phyloP scores from a whole-genome alignment of 2,329 filamentous ascomycete species.

The Penicillium janthinellum region DNA sequence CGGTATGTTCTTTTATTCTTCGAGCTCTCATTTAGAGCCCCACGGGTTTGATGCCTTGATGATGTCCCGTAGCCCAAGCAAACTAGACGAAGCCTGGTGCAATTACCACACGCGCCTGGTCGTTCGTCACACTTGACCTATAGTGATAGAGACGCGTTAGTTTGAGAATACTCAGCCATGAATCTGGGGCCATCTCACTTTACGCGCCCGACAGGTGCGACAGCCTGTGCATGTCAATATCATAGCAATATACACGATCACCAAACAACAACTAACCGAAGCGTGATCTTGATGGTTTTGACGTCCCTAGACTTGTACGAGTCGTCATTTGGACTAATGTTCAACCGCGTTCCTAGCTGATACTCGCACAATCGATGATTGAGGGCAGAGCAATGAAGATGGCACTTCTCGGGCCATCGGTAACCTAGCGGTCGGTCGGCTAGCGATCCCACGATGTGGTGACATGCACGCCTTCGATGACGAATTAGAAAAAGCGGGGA shows the following conservation, averaged over 20 bases:
- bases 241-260: neutral
- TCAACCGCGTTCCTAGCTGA: neutral
- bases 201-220: conserved; percentile 26
- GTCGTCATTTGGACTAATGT: neutral
- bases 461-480: conserved; percentile 16
- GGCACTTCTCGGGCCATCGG: conserved; percentile 13
- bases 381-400: neutral
- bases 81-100: conserved; percentile 21
- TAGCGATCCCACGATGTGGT: conserved; percentile 9
- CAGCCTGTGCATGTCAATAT: conserved; percentile 16
- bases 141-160: neutral
- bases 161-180: neutral
- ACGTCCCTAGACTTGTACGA: neutral
- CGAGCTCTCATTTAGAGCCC: conserved; percentile 4
- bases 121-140: conserved; percentile 27
- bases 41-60: neutral
- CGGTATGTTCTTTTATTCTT: conserved; percentile 23
- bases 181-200: conserved; percentile 13
- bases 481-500: conserved; percentile 20
- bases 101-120: conserved; percentile 24
- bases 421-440: conserved; percentile 3
- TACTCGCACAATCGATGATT: neutral
- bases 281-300: conserved; percentile 20
- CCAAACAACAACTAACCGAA: conserved; percentile 16
- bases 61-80: conserved; percentile 22